phyloP scores from a whole-genome alignment of 352 stramenopile species.

The Thraustochytrium sp. region DNA sequence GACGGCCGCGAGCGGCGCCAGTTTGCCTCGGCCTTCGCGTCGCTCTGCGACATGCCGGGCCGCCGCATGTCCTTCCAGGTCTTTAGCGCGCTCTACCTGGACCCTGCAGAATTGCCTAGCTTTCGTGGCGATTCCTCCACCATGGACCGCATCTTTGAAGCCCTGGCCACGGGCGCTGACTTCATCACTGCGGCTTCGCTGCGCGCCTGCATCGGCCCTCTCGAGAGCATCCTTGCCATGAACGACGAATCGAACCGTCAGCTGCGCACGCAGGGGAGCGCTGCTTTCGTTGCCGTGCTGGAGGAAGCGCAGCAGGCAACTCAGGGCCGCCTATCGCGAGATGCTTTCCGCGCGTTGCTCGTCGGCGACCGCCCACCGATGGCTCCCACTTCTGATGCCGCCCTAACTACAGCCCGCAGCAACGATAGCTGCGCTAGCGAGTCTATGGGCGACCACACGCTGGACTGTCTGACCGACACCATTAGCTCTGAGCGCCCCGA shows the following conservation, averaged over 20 bases:
- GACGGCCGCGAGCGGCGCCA: neutral
- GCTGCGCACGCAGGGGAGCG: neutral
- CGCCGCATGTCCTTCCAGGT: neutral
- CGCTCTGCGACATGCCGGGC: neutral
- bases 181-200: neutral
- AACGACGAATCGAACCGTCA: neutral
- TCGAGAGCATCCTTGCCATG: neutral
- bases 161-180: neutral
- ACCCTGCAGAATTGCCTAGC: constrained; percentile 45
- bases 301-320: neutral
- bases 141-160: constrained; percentile 63
- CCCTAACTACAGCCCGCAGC: too few relatives aligned
- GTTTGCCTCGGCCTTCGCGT: neutral
- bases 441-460: too few relatives aligned
- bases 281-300: neutral
- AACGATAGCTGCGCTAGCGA: too few relatives aligned
- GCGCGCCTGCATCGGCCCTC: neutral
- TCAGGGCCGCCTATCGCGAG: neutral
- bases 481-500: too few relatives aligned
- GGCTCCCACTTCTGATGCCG: too few relatives aligned
- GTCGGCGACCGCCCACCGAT: neutral
- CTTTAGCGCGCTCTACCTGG: neutral
- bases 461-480: too few relatives aligned
- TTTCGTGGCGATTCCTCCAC: constrained; percentile 67
- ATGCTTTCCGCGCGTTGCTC: neutral